These are phyloP conservation scores for Multifurca ochricompacta DNA, from an alignment of 768 basidiomycete species.

Conservation along the genomic window DNA sequence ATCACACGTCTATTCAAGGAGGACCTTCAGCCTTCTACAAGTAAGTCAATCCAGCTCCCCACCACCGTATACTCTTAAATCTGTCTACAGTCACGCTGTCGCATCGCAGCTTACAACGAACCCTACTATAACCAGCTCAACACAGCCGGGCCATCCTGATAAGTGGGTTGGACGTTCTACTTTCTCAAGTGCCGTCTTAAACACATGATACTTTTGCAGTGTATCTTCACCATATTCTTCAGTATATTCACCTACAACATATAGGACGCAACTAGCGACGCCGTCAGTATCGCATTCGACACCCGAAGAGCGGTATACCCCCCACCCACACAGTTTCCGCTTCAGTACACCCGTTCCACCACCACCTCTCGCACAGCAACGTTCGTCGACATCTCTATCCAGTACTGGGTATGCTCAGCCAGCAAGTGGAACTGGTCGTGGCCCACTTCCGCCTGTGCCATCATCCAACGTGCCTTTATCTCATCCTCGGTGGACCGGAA, in stretches of 20 bases:
- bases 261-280: neutral
- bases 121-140: neutral
- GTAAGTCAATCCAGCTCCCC: slow-evolving; percentile 29
- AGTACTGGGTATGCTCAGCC: neutral
- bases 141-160: neutral
- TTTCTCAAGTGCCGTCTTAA: too few relatives aligned
- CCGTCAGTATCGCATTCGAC: neutral
- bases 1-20: slow-evolving; percentile 17
- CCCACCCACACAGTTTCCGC: neutral
- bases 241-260: neutral
- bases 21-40: slow-evolving; percentile 46
- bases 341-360: neutral
- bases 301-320: neutral
- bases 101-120: slow-evolving; percentile 35
- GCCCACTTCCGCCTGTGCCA: slow-evolving; percentile 6
- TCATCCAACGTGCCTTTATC: neutral
- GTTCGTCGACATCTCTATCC: neutral
- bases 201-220: neutral
- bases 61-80: neutral
- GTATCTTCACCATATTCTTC: slow-evolving; percentile 3
- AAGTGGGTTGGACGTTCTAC: neutral
- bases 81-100: slow-evolving; percentile 41
- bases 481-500: slow-evolving; percentile 3
- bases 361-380: neutral
- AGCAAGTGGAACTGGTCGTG: neutral